Evolutionary conservation across 2,329 filamentous ascomycete species (phyloP).

Genomic region (Colletotrichum destructivum): DNA sequence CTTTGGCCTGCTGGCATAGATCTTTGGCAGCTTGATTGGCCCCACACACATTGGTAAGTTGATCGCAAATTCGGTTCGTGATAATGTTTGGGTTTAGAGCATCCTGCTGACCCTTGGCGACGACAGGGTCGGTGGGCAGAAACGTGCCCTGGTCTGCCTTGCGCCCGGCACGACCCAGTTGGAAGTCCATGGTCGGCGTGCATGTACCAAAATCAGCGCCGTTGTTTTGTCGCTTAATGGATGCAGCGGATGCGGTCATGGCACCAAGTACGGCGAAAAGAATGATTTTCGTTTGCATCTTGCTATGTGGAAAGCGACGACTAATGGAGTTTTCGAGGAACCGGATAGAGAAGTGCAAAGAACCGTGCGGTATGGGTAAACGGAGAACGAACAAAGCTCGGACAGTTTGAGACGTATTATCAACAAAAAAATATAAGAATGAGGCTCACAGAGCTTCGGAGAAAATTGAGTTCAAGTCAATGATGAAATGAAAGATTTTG

Average conservation of each 20-base stretch:
- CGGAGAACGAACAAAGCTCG: not conserved
- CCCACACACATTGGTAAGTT: conserved; percentile 71
- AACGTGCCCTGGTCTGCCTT: conserved; percentile 69
- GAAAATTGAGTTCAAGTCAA: conserved; percentile 28
- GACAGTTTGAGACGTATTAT: not conserved
- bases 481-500: conserved; percentile 19
- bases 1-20: conserved; percentile 64
- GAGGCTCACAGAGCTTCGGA: conserved; percentile 30
- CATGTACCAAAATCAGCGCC: conserved; percentile 64
- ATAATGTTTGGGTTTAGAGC: conserved; percentile 76
- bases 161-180: conserved; percentile 68
- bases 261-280: conserved; percentile 28
- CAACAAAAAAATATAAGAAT: not conserved
- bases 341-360: conserved; percentile 2
- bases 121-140: conserved; percentile 68
- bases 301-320: conserved; percentile 5
- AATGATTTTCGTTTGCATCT: conserved; percentile 24
- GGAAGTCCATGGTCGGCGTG: conserved; percentile 69
- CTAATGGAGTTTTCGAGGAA: not conserved
- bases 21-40: conserved; percentile 69
- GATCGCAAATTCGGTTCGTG: conserved; percentile 73
- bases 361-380: not conserved
- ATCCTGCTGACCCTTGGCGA: conserved; percentile 70
- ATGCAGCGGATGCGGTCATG: conserved; percentile 29
- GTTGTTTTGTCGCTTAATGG: conserved; percentile 29